Evolutionary conservation across 345 rosid genomes (phyloP).

Genomic region (Eucalyptus fibrosa): DNA sequence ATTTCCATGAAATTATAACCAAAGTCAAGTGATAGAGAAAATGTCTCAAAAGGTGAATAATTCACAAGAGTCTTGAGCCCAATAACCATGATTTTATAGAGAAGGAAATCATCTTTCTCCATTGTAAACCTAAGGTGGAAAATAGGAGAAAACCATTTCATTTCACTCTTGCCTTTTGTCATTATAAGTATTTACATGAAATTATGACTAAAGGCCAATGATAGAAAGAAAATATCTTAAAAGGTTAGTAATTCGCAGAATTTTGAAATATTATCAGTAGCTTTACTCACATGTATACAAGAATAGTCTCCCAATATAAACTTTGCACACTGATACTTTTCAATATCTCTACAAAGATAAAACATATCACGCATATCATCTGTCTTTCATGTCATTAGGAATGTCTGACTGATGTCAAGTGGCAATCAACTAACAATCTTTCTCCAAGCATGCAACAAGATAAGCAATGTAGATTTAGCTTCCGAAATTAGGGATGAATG

Average conservation of each 20-base stretch:
- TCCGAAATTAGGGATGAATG: neutral
- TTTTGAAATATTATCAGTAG: neutral
- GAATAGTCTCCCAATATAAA: neutral
- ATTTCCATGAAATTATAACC: neutral
- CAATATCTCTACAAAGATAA: neutral
- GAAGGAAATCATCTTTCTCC: neutral
- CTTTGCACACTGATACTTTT: neutral
- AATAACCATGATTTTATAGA: neutral
- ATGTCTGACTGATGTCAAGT: neutral
- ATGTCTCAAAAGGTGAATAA: neutral
- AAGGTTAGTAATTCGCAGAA: neutral
- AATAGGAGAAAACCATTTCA: neutral
- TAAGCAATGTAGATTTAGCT: neutral
- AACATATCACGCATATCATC: neutral
- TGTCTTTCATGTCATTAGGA: accelerated
- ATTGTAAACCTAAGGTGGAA: neutral
- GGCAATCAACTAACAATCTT: neutral
- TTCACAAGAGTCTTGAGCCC: neutral
- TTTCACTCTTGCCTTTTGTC: neutral
- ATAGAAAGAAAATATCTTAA: neutral
- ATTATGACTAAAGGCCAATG: neutral
- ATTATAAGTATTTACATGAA: neutral
- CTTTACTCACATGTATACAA: neutral
- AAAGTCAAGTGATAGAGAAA: neutral
- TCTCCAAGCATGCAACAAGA: neutral